Evolutionary conservation across 352 stramenopile species (phyloP).

Genomic region (Globisporangium takayamanum): DNA sequence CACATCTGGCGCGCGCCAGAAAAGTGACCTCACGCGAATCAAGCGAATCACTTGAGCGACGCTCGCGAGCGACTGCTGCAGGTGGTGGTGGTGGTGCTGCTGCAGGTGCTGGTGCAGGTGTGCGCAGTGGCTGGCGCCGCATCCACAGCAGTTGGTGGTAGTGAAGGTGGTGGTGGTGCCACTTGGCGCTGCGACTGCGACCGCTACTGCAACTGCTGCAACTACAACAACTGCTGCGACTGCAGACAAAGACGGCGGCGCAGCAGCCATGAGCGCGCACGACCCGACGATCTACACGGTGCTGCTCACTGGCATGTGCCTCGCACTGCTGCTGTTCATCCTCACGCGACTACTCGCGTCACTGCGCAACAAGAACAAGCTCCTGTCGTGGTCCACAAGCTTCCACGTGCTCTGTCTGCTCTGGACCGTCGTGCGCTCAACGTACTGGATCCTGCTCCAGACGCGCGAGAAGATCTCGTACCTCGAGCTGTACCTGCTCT

Average conservation of each 20-base stretch:
- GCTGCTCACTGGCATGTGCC: slow-evolving; percentile 71
- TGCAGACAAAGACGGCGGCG: no score
- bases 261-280: slow-evolving; percentile 20
- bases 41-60: neutral
- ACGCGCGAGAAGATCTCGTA: slow-evolving; percentile 69
- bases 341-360: slow-evolving; percentile 56
- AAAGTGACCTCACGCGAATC: neutral
- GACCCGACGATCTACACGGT: slow-evolving; percentile 69
- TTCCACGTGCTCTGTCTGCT: slow-evolving; percentile 78
- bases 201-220: no score
- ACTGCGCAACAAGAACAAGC: slow-evolving; percentile 77
- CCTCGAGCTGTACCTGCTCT: slow-evolving; percentile 79
- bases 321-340: slow-evolving; percentile 67
- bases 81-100: no score
- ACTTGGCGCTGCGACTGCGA: no score
- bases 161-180: no score
- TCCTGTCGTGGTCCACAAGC: slow-evolving; percentile 76
- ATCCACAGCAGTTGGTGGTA: neutral
- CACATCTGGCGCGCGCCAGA: no score
- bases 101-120: no score
- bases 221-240: neutral
- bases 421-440: slow-evolving; percentile 72
- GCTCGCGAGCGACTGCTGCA: no score
- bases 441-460: slow-evolving; percentile 83
- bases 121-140: neutral